Percentiles rank a stretch among this genome's conserved stretches.
These are phyloP conservation scores for Evernia prunastri DNA, from an alignment of 495 filamentous ascomycete genomes.

Conservation along the genomic window DNA sequence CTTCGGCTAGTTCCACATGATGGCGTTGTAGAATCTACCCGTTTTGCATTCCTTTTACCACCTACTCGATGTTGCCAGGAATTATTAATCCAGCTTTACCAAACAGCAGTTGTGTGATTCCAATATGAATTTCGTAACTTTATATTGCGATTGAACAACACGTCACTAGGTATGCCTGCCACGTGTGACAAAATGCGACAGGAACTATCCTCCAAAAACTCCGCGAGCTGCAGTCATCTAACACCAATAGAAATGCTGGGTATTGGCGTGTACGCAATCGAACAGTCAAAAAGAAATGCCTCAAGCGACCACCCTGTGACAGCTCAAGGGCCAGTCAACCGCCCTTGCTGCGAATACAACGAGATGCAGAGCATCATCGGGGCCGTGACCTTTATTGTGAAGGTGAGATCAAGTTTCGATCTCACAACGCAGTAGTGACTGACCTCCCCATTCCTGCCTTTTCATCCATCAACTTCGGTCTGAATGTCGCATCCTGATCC, in stretches of 20 bases:
- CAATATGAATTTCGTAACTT: neutral
- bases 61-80: neutral
- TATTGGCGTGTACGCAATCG: slow-evolving; percentile 21
- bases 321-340: neutral
- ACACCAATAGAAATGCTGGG: slow-evolving; percentile 20
- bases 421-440: slow-evolving; percentile 26
- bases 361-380: slow-evolving; percentile 8
- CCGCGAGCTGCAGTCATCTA: slow-evolving; percentile 4
- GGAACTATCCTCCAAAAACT: slow-evolving; percentile 1
- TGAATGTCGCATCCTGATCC: slow-evolving; percentile 85
- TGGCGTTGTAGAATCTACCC: no score
- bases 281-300: slow-evolving; percentile 9
- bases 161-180: neutral
- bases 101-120: neutral
- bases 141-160: neutral
- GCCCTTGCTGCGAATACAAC: neutral
- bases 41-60: neutral
- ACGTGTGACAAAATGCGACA: neutral
- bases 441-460: slow-evolving; percentile 37
- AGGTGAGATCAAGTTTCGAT: slow-evolving; percentile 14
- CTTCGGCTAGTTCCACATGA: neutral
- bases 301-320: neutral
- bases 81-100: neutral
- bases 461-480: slow-evolving; percentile 43
- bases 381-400: slow-evolving; percentile 15